A percentile compares a stretch with the other conserved stretches of the same genome.
Conservation (phyloP, 805 yeast genomes). For the Komagataella pastoris region DNA sequence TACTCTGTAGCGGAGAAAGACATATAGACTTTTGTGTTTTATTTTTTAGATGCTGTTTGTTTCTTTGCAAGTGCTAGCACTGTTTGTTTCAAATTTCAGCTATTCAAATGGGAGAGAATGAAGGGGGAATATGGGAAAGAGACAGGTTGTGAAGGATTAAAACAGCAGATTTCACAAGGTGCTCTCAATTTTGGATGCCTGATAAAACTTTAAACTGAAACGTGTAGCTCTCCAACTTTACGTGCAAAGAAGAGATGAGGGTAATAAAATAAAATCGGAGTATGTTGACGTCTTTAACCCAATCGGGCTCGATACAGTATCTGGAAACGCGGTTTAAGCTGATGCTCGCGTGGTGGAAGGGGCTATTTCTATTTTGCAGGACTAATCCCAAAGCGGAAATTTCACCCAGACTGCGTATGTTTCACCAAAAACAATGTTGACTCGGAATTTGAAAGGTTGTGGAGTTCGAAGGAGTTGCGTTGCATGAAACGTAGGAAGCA, state of each 20-base stretch:
- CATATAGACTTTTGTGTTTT: constrained; percentile 11
- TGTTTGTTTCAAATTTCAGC: background rate
- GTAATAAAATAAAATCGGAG: background rate
- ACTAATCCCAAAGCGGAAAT: background rate
- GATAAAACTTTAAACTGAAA: too few species aligned
- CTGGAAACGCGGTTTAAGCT: background rate
- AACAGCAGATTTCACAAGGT: background rate
- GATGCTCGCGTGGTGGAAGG: background rate
- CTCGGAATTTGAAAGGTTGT: background rate
- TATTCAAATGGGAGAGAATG: too few species aligned
- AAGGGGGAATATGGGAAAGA: background rate
- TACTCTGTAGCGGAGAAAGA: constrained; percentile 31
- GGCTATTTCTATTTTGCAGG: background rate
- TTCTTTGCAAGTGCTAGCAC: background rate
- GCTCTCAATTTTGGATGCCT: too few species aligned
- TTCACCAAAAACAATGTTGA: background rate
- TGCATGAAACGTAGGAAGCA: background rate
- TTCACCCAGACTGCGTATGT: background rate
- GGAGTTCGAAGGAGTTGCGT: background rate
- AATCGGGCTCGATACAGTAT: background rate
- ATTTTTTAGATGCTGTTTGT: background rate
- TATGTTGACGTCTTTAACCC: background rate
- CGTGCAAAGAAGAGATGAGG: background rate
- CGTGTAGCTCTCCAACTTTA: background rate
- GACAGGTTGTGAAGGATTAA: background rate